Percentiles rank a stretch among this genome's conserved stretches.
Conservation (phyloP, 441 rosid genomes). For the Rhodomyrtus psidioides region DNA sequence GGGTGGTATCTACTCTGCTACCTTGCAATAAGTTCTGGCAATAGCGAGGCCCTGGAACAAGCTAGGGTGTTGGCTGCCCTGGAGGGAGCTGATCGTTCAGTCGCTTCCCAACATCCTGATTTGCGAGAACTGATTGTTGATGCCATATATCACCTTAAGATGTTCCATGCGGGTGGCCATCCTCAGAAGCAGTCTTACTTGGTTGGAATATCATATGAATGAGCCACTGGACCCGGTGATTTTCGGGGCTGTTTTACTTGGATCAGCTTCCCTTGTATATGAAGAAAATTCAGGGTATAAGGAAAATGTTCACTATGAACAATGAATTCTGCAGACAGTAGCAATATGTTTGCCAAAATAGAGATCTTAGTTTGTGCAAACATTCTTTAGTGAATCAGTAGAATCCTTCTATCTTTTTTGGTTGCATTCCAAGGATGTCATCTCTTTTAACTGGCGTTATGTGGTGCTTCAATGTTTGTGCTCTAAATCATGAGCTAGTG, state of each 20-base stretch:
- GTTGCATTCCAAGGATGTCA: background rate
- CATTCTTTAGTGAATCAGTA: background rate
- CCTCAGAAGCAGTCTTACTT: slow-evolving; percentile 30
- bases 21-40: slow-evolving; percentile 39
- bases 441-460: background rate
- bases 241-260: background rate
- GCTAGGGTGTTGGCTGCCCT: slow-evolving; percentile 51
- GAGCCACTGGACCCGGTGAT: background rate
- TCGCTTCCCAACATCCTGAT: slow-evolving; percentile 33
- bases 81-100: slow-evolving; percentile 42
- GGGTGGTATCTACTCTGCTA: slow-evolving; percentile 44
- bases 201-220: background rate
- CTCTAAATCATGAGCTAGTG: background rate
- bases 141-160: slow-evolving; percentile 40
- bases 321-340: background rate
- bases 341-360: background rate
- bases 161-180: slow-evolving; percentile 36
- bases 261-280: background rate
- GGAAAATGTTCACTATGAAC: background rate
- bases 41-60: slow-evolving; percentile 37
- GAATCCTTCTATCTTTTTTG: background rate
- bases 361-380: background rate
- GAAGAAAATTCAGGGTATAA: background rate
- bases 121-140: slow-evolving; percentile 34
- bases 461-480: background rate